Conservation (phyloP, 805 yeast species). For the Lipomyces starkeyi region DNA sequence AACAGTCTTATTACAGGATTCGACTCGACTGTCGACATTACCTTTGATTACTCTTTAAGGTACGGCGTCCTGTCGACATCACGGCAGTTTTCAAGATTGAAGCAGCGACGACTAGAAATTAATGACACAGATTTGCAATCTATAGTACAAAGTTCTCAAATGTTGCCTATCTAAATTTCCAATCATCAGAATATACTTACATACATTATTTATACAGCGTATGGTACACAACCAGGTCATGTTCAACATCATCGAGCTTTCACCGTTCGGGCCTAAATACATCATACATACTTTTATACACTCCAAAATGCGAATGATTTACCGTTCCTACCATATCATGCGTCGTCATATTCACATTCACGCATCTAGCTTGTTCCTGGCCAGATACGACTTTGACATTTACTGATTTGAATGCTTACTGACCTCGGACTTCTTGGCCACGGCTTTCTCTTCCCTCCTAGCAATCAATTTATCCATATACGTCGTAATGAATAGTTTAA, state of each 20-base stretch:
- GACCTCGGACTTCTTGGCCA: slow-evolving; percentile 2
- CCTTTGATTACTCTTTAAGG: no score
- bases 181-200: neutral
- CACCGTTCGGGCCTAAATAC: neutral
- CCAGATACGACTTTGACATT: neutral
- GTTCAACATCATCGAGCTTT: neutral
- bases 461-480: slow-evolving; percentile 69
- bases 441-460: slow-evolving; percentile 13
- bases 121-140: neutral
- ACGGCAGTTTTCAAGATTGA: neutral
- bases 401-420: neutral
- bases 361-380: neutral
- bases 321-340: neutral
- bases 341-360: neutral
- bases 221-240: neutral
- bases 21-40: no score
- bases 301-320: slow-evolving; percentile 2
- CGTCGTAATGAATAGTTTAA: slow-evolving; percentile 63
- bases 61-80: no score
- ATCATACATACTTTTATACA: neutral
- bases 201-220: neutral
- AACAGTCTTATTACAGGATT: no score
- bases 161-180: neutral
- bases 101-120: neutral
- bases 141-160: neutral